These are phyloP conservation scores for Sechiopsis laciniata DNA, from an alignment of 306 rosid genomes.

Conservation along the genomic window DNA sequence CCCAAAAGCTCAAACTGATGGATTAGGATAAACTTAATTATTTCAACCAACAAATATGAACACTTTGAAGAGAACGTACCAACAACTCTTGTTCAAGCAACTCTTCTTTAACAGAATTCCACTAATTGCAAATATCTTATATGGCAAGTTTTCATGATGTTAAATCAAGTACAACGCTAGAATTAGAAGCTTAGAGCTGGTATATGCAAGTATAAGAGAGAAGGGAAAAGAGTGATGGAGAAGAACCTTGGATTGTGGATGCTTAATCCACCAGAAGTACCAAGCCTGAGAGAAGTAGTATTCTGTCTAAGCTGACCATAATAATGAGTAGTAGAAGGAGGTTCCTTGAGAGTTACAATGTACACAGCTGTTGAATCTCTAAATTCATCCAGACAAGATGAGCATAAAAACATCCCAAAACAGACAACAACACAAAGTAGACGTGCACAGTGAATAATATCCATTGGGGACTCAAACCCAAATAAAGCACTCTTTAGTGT, in stretches of 20 bases:
- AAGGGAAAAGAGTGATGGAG: slow-evolving; percentile 15
- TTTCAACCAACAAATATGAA: not conserved
- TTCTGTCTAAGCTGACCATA: slow-evolving; percentile 43
- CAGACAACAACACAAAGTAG: slow-evolving; percentile 38
- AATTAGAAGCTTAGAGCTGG: slow-evolving; percentile 4
- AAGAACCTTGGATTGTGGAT: slow-evolving; percentile 63
- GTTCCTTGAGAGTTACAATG: slow-evolving; percentile 66
- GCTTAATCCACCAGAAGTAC: slow-evolving; percentile 43
- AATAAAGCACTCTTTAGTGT: not conserved
- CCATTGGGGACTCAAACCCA: slow-evolving; percentile 37
- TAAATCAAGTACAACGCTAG: not conserved
- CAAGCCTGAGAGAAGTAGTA: slow-evolving; percentile 30
- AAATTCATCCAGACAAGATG: slow-evolving; percentile 46
- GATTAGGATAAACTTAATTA: no score
- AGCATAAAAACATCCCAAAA: slow-evolving; percentile 36
- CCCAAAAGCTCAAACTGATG: no score
- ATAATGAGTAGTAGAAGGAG: slow-evolving; percentile 49
- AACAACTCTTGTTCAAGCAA: slow-evolving; percentile 17
- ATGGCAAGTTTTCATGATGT: slow-evolving; percentile 15
- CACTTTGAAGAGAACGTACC: not conserved
- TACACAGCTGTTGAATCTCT: slow-evolving; percentile 55
- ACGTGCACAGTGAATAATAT: slow-evolving; percentile 32
- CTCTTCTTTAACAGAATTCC: no score
- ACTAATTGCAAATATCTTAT: not conserved
- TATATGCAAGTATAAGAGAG: not conserved